phyloP scores from a whole-genome alignment of 2,329 filamentous ascomycete species.

The Fusarium zealandicum region DNA sequence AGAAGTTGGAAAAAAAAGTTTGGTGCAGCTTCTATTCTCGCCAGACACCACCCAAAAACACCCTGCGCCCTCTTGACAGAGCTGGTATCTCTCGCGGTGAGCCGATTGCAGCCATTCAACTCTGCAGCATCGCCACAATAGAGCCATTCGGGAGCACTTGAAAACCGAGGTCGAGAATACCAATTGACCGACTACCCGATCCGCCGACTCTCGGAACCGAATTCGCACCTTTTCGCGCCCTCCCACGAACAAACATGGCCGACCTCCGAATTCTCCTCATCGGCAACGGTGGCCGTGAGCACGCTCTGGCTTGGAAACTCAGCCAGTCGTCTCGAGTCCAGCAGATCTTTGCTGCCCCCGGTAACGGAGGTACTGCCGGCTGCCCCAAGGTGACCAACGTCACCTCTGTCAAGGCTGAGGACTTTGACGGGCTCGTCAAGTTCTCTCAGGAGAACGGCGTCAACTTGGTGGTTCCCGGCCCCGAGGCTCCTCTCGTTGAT shows the following conservation, averaged over 20 bases:
- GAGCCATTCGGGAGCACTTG: constrained; percentile 13
- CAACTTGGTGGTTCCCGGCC: constrained; percentile 87
- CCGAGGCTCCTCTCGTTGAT: constrained; percentile 91
- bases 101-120: constrained; percentile 22
- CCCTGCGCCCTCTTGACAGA: constrained; percentile 16
- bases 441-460: constrained; percentile 77
- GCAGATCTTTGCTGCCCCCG: constrained; percentile 74
- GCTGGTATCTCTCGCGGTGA: constrained; percentile 34
- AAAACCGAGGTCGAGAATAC: constrained; percentile 2
- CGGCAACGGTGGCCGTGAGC: constrained; percentile 93
- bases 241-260: constrained; percentile 38
- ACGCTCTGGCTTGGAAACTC: constrained; percentile 94
- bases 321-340: constrained; percentile 81
- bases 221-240: constrained; percentile 16
- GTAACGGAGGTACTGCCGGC: constrained; percentile 85
- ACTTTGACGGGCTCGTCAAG: constrained; percentile 78
- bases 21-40: constrained; percentile 6
- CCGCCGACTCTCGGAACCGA: constrained; percentile 32
- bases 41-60: constrained; percentile 18
- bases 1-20: constrained; percentile 15
- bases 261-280: constrained; percentile 79
- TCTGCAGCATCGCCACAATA: background rate
- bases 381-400: constrained; percentile 79
- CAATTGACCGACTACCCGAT: constrained; percentile 4
- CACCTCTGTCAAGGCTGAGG: constrained; percentile 70